Evolutionary conservation across 1,139 yeast genomes (phyloP), one percentile per base, ranked within the genome.

Genomic region (Pichia kudriavzevii): DNA sequence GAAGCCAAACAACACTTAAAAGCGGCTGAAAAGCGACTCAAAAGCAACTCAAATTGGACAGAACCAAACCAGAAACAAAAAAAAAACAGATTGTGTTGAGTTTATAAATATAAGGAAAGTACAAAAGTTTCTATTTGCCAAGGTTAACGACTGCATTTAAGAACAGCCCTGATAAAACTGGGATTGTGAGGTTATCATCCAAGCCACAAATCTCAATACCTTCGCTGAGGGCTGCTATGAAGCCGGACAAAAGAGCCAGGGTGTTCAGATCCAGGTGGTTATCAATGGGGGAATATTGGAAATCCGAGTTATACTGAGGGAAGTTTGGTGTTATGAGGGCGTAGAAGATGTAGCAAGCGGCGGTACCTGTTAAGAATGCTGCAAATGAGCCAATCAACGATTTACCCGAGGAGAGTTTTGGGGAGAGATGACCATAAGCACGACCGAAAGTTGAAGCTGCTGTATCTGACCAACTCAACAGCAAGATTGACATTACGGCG

Each of bases 391-490:
- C 98, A 2, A 96, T 95, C 32, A 91, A 63, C 2, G 94, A 81
- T 58, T 91, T 91, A 41, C 76, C 75, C 38, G 69, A 63, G 8
- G 80, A 68, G 24, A 88, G 59, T 53, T 78, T 76, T 28, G 95
- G 95, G 6, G 96, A 85, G 47, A 81, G 69, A 49, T 81, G 69
- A 7, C 97, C 97, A 56, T 64, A 85, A 35, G 70, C 71, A 46
- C 97, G 70, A 16, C 97, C 98, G 51, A 88, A 60, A 1, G 96
- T 84, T 4, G 96, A 84, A 3, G 98, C 98, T 5, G 97, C 93
- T 8, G 97, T 87, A 55, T 91, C 98, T 9, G 95, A 88, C 97
- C 97, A 91, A 54, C 95, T 82, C 45, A 91, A 69, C 38, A 91
- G 64, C 46, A 87, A 65, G 7, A 85, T 75, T 19, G 94, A 69